Percentiles rank a stretch among this genome's conserved stretches.
Evolutionary conservation across 805 yeast species (phyloP).

Genomic region (Yamadazyma nakazawae): DNA sequence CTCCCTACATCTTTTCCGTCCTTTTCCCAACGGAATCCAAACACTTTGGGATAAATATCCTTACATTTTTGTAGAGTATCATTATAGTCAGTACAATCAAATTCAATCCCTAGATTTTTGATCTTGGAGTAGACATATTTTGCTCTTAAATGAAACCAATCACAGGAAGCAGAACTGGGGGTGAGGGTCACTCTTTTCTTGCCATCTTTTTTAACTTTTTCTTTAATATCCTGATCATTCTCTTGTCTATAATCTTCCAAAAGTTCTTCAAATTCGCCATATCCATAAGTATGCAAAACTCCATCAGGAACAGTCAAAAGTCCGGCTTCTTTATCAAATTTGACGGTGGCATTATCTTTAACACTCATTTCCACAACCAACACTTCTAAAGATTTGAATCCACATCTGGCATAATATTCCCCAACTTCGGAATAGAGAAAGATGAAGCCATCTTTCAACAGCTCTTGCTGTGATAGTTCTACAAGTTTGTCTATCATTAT

Average conservation of each 20-base stretch:
- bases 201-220: conserved; percentile 25
- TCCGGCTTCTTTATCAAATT: background rate
- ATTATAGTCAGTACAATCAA: conserved; percentile 2
- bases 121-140: conserved; percentile 27
- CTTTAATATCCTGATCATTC: conserved; percentile 16
- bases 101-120: conserved; percentile 12
- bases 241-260: conserved; percentile 20
- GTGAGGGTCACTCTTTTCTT: conserved; percentile 27
- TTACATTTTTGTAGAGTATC: conserved; percentile 22
- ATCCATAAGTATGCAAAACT: conserved; percentile 17
- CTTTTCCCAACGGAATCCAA: conserved; percentile 27
- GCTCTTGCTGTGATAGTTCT: conserved; percentile 19
- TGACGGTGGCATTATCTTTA: background rate
- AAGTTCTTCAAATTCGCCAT: conserved; percentile 28
- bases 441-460: conserved; percentile 33
- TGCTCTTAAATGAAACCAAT: conserved; percentile 43
- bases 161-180: conserved; percentile 27
- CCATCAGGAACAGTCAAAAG: conserved; percentile 6
- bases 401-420: conserved; percentile 37
- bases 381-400: conserved; percentile 37
- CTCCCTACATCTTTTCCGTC: conserved; percentile 23
- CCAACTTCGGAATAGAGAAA: conserved; percentile 44
- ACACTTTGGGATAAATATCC: conserved; percentile 24
- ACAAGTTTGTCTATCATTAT: conserved; percentile 39
- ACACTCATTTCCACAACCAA: conserved; percentile 20